Percentiles rank a stretch among this genome's conserved stretches.
These are phyloP conservation scores for Candolleomyces aberdarensis DNA, from an alignment of 768 basidiomycete genomes.

Conservation along the genomic window DNA sequence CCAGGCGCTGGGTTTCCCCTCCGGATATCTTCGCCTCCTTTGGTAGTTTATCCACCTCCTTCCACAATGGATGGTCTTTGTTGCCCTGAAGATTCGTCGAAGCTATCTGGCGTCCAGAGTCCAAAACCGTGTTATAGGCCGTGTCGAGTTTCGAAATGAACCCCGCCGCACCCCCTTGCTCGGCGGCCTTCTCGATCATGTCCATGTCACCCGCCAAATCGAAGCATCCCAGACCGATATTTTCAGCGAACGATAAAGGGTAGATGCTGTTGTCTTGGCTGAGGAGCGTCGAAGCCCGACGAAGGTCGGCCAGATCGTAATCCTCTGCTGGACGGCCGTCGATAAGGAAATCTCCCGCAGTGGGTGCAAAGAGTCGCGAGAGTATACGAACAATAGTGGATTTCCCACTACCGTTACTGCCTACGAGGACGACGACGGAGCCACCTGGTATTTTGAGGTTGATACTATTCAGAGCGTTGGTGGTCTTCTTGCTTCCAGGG, in stretches of 20 bases:
- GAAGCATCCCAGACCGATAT: slow-evolving; percentile 33
- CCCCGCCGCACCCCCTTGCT: slow-evolving; percentile 37
- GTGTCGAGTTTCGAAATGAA: slow-evolving; percentile 36
- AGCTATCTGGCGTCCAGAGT: slow-evolving; percentile 21
- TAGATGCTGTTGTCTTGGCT: slow-evolving; percentile 49
- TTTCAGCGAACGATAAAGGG: slow-evolving; percentile 42
- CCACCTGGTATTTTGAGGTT: slow-evolving; percentile 44
- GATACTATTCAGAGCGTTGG: slow-evolving; percentile 34
- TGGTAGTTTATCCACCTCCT: slow-evolving; percentile 20
- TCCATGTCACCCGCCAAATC: slow-evolving; percentile 14
- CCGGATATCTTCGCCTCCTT: slow-evolving; percentile 34
- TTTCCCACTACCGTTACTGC: slow-evolving; percentile 55
- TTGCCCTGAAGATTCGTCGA: slow-evolving; percentile 21
- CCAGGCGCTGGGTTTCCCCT: slow-evolving; percentile 48
- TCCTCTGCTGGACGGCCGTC: slow-evolving; percentile 36
- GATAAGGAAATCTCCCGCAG: slow-evolving; percentile 40
- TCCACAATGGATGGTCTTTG: slow-evolving; percentile 23
- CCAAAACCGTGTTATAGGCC: slow-evolving; percentile 37
- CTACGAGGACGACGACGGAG: slow-evolving; percentile 54
- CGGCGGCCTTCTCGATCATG: slow-evolving; percentile 30
- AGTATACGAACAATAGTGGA: slow-evolving; percentile 51
- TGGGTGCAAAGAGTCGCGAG: slow-evolving; percentile 45
- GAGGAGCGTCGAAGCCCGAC: slow-evolving; percentile 42
- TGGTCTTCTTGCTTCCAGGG: slow-evolving; percentile 36
- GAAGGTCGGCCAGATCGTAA: slow-evolving; percentile 39